These are phyloP conservation scores for Citrus trifoliata DNA, from an alignment of 345 rosid species.

Conservation along the genomic window DNA sequence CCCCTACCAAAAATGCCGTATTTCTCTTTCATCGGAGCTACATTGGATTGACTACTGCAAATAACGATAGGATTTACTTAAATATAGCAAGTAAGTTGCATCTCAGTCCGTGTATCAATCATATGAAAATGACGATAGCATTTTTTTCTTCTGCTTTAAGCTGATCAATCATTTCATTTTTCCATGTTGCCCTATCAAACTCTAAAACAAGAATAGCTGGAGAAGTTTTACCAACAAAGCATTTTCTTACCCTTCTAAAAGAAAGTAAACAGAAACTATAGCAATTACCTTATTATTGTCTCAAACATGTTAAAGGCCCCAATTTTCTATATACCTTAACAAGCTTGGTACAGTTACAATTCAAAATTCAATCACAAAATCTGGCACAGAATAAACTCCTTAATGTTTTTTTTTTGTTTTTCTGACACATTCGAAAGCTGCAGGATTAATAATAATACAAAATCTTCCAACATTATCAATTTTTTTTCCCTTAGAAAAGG, in stretches of 20 bases:
- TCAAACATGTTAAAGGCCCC: not conserved
- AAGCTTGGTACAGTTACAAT: not conserved
- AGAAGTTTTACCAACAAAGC: not conserved
- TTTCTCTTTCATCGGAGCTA: too few species aligned
- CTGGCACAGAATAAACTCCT: not conserved
- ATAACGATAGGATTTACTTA: not conserved
- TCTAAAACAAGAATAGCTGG: not conserved
- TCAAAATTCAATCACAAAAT: not conserved
- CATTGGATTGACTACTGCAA: not conserved
- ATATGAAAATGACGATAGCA: not conserved
- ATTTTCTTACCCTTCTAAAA: not conserved
- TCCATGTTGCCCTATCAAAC: not conserved
- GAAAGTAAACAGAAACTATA: not conserved
- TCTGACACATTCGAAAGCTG: not conserved
- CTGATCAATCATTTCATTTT: not conserved
- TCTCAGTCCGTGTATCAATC: not conserved
- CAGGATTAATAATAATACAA: not conserved
- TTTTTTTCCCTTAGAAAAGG: not conserved
- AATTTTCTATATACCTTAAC: not conserved
- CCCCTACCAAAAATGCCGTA: too few species aligned
- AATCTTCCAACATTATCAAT: not conserved
- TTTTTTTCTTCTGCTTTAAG: not conserved
- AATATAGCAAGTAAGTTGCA: too few species aligned
- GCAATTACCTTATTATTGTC: not conserved
- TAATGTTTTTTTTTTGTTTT: not conserved